These are phyloP conservation scores for Panicum miliaceum DNA, from an alignment of 176 grass and related monocot species.

Conservation along the genomic window DNA sequence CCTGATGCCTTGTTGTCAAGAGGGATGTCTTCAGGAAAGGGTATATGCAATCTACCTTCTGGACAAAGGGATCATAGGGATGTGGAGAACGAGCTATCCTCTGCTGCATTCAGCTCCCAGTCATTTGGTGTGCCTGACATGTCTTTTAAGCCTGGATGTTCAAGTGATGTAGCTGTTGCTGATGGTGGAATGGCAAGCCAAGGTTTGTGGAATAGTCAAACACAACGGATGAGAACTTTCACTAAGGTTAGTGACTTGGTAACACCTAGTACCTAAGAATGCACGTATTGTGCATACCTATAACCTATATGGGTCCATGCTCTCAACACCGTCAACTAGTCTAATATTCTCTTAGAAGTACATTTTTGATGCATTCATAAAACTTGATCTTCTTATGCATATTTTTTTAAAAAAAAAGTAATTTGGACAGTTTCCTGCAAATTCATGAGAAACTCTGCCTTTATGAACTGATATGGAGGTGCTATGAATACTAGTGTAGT, in stretches of 20 bases:
- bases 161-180: conserved; percentile 75
- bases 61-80: conserved; percentile 75
- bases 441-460: not conserved
- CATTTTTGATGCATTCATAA: not conserved
- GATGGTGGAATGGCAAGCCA: conserved; percentile 73
- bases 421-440: conserved; percentile 16
- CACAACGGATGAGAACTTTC: conserved; percentile 89
- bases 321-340: not conserved
- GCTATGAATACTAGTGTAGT: conserved; percentile 6
- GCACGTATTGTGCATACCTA: not conserved
- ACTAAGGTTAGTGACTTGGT: conserved; percentile 86
- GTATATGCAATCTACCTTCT: conserved; percentile 71
- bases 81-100: conserved; percentile 85
- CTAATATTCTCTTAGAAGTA: conserved; percentile 14
- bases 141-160: conserved; percentile 86
- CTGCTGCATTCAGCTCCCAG: conserved; percentile 95
- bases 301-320: not conserved
- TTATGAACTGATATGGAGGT: conserved; percentile 19
- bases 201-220: conserved; percentile 84
- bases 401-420: not conserved
- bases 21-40: conserved; percentile 78
- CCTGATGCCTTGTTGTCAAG: conserved; percentile 82
- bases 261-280: conserved; percentile 29
- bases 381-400: not conserved
- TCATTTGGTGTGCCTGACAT: conserved; percentile 89